phyloP scores from a whole-genome alignment of 163 green algal species.

The Chlorella variabilis region DNA sequence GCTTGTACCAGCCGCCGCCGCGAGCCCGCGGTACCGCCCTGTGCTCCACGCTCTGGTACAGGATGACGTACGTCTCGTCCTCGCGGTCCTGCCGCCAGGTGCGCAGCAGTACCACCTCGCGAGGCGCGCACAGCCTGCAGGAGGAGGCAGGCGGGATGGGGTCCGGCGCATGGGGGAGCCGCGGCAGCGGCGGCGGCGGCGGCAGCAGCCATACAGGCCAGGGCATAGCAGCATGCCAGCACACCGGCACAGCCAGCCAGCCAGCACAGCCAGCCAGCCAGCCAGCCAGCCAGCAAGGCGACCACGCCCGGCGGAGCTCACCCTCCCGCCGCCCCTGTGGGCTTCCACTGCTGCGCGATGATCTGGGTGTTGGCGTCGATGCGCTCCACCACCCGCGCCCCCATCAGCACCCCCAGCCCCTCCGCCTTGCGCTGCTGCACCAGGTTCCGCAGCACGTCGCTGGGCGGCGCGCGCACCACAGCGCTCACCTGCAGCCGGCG shows the following conservation, averaged over 20 bases:
- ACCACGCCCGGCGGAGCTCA: no score
- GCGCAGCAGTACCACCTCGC: slow-evolving; percentile 52
- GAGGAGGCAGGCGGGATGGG: no score
- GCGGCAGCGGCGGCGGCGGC: background rate
- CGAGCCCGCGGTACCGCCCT: background rate
- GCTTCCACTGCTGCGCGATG: slow-evolving; percentile 27
- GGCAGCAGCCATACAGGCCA: no score
- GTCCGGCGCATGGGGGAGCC: no score
- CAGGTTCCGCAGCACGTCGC: slow-evolving; percentile 44
- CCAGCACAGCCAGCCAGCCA: slow-evolving; percentile 4
- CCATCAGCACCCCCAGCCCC: slow-evolving; percentile 42
- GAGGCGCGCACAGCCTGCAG: no score
- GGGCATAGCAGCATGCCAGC: no score
- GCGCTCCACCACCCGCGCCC: slow-evolving; percentile 34
- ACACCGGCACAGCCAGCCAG: background rate
- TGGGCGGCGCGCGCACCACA: slow-evolving; percentile 38
- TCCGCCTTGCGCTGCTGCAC: slow-evolving; percentile 40
- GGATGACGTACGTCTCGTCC: slow-evolving; percentile 62
- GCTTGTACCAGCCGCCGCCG: slow-evolving; percentile 45
- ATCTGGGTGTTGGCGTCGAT: slow-evolving; percentile 40
- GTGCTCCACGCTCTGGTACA: slow-evolving; percentile 38
- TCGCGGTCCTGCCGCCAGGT: slow-evolving; percentile 56
- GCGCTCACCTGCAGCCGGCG: slow-evolving; percentile 15
- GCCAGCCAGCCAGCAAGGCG: no score
- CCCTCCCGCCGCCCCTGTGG: slow-evolving; percentile 2